A percentile compares a stretch with the other conserved stretches of the same genome.
These are phyloP conservation scores for Castanospermum australe DNA, from an alignment of 306 rosid genomes.

Conservation along the genomic window DNA sequence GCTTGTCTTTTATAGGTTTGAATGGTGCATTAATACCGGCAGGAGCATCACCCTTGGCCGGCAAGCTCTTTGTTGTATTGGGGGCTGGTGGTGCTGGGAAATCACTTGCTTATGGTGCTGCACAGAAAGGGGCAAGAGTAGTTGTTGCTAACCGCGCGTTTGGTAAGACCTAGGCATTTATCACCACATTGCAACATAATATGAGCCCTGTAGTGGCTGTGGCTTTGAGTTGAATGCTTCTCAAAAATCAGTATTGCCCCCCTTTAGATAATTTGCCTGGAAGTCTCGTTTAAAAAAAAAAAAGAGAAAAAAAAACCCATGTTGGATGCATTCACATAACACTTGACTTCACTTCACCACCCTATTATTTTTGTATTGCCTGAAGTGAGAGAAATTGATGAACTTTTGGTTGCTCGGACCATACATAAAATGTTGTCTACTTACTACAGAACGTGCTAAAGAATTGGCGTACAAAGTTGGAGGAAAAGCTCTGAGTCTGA, in stretches of 20 bases:
- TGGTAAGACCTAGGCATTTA: slow-evolving; percentile 24
- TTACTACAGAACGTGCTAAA: slow-evolving; percentile 39
- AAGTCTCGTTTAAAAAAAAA: too few relatives aligned
- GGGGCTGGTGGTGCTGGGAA: slow-evolving; percentile 62
- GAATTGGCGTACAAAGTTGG: slow-evolving; percentile 48
- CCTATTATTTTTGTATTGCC: neutral
- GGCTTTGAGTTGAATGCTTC: neutral
- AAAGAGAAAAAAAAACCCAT: neutral
- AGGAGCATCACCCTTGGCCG: slow-evolving; percentile 34
- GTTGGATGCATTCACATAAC: neutral
- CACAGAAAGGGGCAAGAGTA: slow-evolving; percentile 54
- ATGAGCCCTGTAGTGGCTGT: too few relatives aligned
- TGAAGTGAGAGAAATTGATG: neutral
- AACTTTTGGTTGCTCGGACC: neutral
- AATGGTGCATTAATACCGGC: slow-evolving; percentile 12
- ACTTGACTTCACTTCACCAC: neutral
- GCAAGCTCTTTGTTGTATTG: slow-evolving; percentile 40
- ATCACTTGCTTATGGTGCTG: slow-evolving; percentile 54
- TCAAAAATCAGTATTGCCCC: neutral
- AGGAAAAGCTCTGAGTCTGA: slow-evolving; percentile 42
- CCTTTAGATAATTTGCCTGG: neutral
- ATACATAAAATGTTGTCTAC: neutral
- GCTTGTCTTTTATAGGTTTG: neutral
- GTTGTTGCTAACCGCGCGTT: slow-evolving; percentile 41
- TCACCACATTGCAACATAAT: neutral